Conservation (phyloP, 1,284 basidiomycete genomes). For the Ceratobasidium sp. region DNA sequence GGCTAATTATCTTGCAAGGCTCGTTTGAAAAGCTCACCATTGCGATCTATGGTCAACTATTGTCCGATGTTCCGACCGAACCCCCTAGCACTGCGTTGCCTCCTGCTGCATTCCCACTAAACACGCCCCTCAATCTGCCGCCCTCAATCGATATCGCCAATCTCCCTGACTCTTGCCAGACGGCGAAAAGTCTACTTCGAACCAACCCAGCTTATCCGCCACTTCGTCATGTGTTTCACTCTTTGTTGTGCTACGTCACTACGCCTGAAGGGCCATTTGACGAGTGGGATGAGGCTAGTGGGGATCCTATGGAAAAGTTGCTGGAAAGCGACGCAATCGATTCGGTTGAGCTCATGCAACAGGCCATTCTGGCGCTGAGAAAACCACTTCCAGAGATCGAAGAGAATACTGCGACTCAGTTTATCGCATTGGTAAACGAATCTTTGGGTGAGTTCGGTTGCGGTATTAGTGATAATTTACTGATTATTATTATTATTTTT, state of each 20-base stretch:
- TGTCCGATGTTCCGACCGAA: conserved; percentile 48
- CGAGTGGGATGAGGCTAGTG: conserved; percentile 27
- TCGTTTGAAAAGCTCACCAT: conserved; percentile 68
- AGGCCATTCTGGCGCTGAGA: conserved; percentile 26
- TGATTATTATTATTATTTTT: not conserved
- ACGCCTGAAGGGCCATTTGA: conserved; percentile 32
- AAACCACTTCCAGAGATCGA: conserved; percentile 25
- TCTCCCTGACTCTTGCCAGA: conserved; percentile 19
- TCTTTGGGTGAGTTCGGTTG: conserved; percentile 12
- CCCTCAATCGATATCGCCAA: conserved; percentile 15
- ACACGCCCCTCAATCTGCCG: not conserved
- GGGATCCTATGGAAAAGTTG: conserved; percentile 18
- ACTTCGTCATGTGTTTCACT: conserved; percentile 27
- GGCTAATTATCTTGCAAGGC: conserved; percentile 78
- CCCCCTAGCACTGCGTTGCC: not conserved
- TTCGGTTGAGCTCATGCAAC: conserved; percentile 25
- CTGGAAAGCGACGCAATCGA: conserved; percentile 23
- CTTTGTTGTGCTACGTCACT: conserved; percentile 30
- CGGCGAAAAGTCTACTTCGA: conserved; percentile 53
- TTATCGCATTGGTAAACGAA: conserved; percentile 24
- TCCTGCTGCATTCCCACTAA: not conserved
- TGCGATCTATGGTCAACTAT: conserved; percentile 69
- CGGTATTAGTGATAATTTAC: not conserved
- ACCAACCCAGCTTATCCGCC: conserved; percentile 62
- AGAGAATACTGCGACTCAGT: conserved; percentile 19